Percentiles rank a stretch among this genome's conserved stretches.
Evolutionary conservation across 2,329 filamentous ascomycete species (phyloP).

Genomic region (Colletotrichum sp.): DNA sequence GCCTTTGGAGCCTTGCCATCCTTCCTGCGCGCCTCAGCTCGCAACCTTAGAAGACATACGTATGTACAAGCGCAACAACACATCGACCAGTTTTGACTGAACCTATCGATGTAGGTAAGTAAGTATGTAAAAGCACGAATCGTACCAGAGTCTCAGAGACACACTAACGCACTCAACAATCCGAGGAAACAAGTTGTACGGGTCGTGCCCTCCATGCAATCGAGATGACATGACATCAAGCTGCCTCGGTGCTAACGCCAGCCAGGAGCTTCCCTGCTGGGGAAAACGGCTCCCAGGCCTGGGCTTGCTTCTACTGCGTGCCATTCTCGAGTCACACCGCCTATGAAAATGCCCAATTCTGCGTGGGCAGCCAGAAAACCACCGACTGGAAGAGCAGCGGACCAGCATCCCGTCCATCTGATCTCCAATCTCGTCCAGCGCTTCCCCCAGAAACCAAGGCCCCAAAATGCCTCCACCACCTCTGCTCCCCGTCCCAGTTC

Average conservation of each 20-base stretch:
- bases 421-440: background rate
- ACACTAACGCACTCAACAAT: background rate
- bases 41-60: background rate
- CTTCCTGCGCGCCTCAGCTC: background rate
- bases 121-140: background rate
- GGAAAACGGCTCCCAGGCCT: background rate
- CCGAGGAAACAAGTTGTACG: background rate
- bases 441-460: background rate
- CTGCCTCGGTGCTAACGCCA: background rate
- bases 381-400: background rate
- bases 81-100: background rate
- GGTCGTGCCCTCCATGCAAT: slow-evolving; percentile 4
- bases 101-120: background rate
- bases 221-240: slow-evolving; percentile 9
- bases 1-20: background rate
- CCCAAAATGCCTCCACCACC: background rate
- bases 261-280: background rate
- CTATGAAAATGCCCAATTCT: background rate
- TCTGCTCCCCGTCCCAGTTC: background rate
- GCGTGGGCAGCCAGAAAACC: background rate
- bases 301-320: background rate
- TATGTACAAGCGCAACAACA: background rate
- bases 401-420: background rate
- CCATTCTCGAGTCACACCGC: background rate
- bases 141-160: background rate